A percentile compares a stretch with the other conserved stretches of the same genome.
phyloP scores from a whole-genome alignment of 805 yeast genomes.

The Saccharomycopsis javanensis region DNA sequence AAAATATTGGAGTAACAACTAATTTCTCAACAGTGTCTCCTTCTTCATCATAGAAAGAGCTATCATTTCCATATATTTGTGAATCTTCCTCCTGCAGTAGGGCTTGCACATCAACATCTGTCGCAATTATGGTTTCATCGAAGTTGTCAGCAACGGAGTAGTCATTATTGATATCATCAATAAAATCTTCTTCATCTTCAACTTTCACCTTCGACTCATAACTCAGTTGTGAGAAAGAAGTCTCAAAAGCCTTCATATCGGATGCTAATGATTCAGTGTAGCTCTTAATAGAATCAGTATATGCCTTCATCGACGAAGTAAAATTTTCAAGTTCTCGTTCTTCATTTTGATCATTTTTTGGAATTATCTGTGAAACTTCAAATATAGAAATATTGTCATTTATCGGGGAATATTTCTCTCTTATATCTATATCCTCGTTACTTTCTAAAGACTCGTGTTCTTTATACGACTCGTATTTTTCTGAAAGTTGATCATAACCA shows the following conservation, averaged over 20 bases:
- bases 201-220: not conserved
- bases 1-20: conserved; percentile 2
- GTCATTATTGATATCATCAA: conserved; percentile 11
- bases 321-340: not conserved
- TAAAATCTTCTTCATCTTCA: not conserved
- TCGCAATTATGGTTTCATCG: not conserved
- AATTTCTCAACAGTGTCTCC: not conserved
- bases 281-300: not conserved
- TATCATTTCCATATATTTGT: not conserved
- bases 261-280: not conserved
- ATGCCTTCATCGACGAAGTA: not conserved
- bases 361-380: not conserved
- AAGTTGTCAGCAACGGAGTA: conserved; percentile 9
- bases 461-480: not conserved
- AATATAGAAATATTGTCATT: not conserved
- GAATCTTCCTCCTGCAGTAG: not conserved
- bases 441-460: not conserved
- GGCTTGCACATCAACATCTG: not conserved
- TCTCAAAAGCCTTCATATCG: not conserved
- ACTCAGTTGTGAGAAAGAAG: not conserved
- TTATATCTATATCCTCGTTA: not conserved
- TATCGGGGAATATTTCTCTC: not conserved
- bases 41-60: not conserved
- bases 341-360: not conserved
- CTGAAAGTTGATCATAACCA: too few species aligned